These are phyloP conservation scores for Backusella morwellensis DNA, from an alignment of 192 early-diverging fungal genomes.

Conservation along the genomic window DNA sequence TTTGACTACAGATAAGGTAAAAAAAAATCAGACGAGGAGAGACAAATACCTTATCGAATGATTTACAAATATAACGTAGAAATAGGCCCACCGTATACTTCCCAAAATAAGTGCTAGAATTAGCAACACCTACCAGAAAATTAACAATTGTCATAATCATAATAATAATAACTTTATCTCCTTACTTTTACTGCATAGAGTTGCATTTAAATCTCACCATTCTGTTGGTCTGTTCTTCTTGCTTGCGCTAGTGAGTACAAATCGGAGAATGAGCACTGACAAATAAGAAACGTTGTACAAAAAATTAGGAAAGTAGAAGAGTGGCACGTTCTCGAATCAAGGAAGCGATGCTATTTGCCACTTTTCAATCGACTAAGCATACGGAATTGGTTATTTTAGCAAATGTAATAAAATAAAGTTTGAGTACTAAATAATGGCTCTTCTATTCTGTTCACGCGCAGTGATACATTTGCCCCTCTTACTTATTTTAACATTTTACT, in stretches of 20 bases:
- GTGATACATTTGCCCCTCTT: conserved; percentile 14
- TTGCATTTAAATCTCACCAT: background rate
- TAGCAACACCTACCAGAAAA: background rate
- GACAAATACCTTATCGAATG: background rate
- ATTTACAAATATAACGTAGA: background rate
- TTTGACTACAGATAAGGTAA: background rate
- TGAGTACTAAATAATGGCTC: conserved; percentile 5
- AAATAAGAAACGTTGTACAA: conserved; percentile 10
- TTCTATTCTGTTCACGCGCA: conserved; percentile 13
- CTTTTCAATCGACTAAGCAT: conserved; percentile 7
- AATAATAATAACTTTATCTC: background rate
- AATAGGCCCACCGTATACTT: background rate
- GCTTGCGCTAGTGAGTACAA: conserved; percentile 5
- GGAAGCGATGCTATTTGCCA: background rate
- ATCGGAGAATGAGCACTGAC: conserved; percentile 21
- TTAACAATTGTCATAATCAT: background rate
- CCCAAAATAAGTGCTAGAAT: background rate
- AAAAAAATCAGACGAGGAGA: background rate
- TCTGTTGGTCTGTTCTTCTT: conserved; percentile 7
- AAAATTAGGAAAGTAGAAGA: background rate
- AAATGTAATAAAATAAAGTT: conserved; percentile 12
- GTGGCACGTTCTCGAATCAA: conserved; percentile 15
- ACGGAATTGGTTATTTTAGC: conserved; percentile 7
- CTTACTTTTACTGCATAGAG: background rate
- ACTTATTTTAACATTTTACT: background rate